A percentile compares a stretch with the other conserved stretches of the same genome.
Evolutionary conservation across 805 yeast genomes (phyloP).

Genomic region (Myxozyma sirexii): DNA sequence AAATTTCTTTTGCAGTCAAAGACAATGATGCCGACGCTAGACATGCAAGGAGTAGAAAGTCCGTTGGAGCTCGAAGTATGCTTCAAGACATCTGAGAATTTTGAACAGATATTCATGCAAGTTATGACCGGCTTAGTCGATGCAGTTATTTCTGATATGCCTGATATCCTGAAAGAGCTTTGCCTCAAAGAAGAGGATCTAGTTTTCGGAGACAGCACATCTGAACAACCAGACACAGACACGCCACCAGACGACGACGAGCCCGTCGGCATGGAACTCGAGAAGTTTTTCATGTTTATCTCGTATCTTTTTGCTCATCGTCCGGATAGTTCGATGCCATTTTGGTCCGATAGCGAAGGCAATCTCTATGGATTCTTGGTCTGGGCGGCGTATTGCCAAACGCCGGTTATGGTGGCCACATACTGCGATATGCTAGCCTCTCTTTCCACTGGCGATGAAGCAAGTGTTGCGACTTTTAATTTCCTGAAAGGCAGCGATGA

Average conservation of each 20-base stretch:
- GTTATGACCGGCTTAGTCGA: constrained; percentile 38
- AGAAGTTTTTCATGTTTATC: constrained; percentile 77
- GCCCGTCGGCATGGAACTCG: constrained; percentile 64
- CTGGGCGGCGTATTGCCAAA: constrained; percentile 83
- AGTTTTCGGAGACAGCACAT: constrained; percentile 35
- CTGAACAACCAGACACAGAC: constrained; percentile 55
- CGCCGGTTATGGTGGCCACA: constrained; percentile 76
- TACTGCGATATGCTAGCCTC: constrained; percentile 79
- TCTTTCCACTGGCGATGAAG: constrained; percentile 61
- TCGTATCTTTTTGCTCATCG: constrained; percentile 69
- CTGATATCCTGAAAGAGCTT: constrained; percentile 47
- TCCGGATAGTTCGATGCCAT: constrained; percentile 55
- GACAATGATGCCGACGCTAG: neutral
- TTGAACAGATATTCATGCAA: constrained; percentile 20
- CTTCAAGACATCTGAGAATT: neutral
- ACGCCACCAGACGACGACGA: constrained; percentile 19
- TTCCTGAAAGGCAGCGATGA: constrained; percentile 43
- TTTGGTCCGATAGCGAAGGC: constrained; percentile 71
- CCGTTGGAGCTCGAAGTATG: constrained; percentile 11
- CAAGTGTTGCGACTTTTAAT: constrained; percentile 55
- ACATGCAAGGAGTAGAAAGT: neutral
- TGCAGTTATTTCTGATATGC: constrained; percentile 42
- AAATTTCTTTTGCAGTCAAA: constrained; percentile 26
- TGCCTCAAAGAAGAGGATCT: constrained; percentile 45
- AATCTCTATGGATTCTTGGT: constrained; percentile 76